Percentiles rank a stretch among this genome's conserved stretches.
Conservation (phyloP, 305 asterid species). For the Fraxinus latifolia region DNA sequence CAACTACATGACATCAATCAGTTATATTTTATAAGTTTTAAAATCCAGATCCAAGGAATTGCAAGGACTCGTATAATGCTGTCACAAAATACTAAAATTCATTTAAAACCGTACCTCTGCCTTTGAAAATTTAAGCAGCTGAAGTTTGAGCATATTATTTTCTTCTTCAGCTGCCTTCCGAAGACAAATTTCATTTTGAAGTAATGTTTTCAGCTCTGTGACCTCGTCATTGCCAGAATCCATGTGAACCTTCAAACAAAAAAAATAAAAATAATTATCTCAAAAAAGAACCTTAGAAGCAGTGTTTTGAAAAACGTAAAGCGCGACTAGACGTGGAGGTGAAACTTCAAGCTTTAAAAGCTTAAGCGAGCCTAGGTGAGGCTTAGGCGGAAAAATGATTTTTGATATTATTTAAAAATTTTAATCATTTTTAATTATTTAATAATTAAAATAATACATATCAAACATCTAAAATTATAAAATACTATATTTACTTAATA, state of each 20-base stretch:
- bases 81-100: conserved; percentile 17
- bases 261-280: conserved; percentile 25
- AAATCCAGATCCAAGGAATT: conserved; percentile 21
- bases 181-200: conserved; percentile 60
- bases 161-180: conserved; percentile 84
- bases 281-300: conserved; percentile 5
- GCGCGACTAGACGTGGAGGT: too few species aligned
- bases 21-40: conserved; percentile 28
- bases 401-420: too few species aligned
- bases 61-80: background rate
- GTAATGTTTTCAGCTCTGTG: conserved; percentile 57
- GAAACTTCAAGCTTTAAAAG: too few species aligned
- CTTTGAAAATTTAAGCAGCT: conserved; percentile 46
- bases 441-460: too few species aligned
- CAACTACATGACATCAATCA: conserved; percentile 51
- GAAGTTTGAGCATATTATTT: conserved; percentile 50
- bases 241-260: conserved; percentile 37
- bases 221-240: conserved; percentile 49
- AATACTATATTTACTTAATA: too few species aligned
- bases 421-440: too few species aligned
- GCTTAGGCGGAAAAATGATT: too few species aligned
- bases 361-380: too few species aligned
- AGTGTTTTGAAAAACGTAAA: too few species aligned
- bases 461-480: too few species aligned
- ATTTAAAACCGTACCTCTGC: conserved; percentile 49